Evolutionary conservation across 495 filamentous ascomycete species (phyloP).

Genomic region (Tuber indicum): DNA sequence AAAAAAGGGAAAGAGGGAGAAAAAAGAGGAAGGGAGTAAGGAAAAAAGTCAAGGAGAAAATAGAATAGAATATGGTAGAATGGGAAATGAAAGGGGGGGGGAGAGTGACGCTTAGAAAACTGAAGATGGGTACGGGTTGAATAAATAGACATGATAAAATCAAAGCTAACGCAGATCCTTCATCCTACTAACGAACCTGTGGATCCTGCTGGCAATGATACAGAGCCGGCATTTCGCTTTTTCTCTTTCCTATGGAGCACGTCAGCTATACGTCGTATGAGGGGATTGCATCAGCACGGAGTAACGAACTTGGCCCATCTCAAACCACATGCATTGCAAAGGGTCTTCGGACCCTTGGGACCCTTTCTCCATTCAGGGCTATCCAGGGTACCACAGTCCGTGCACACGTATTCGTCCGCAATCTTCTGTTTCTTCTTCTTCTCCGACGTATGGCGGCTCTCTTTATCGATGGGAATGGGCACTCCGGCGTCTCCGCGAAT

Average conservation of each 20-base stretch:
- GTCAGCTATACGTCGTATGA: constrained; percentile 9
- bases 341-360: constrained; percentile 84
- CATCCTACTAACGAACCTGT: constrained; percentile 6
- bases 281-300: neutral
- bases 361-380: constrained; percentile 97
- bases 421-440: constrained; percentile 85
- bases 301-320: constrained; percentile 41
- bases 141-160: neutral
- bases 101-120: neutral
- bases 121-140: neutral
- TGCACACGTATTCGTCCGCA: constrained; percentile 90
- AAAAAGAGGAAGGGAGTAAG: neutral
- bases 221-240: constrained; percentile 32
- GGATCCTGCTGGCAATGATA: constrained; percentile 31
- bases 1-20: neutral
- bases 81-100: neutral
- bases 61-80: neutral
- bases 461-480: constrained; percentile 70
- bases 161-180: neutral
- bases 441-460: constrained; percentile 63
- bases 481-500: constrained; percentile 83
- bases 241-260: constrained; percentile 35
- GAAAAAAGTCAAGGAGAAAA: neutral
- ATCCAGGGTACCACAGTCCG: constrained; percentile 89
- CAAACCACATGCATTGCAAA: constrained; percentile 90